Conservation (phyloP, 352 stramenopile genomes). For the Globisporangium megalacanthum region DNA sequence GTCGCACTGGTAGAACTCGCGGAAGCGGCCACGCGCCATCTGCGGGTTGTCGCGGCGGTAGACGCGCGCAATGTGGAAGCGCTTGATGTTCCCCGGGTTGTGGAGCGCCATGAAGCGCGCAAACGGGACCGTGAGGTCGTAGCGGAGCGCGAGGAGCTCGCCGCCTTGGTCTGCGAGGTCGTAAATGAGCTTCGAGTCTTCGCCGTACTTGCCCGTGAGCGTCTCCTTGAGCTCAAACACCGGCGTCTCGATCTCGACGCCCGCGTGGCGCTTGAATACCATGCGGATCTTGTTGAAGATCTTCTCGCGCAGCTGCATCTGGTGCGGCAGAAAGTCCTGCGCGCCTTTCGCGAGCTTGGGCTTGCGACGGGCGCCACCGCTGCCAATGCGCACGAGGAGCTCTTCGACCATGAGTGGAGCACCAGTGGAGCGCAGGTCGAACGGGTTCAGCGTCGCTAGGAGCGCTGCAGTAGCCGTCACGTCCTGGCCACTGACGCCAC, state of each 20-base stretch:
- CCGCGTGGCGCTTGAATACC: conserved; percentile 97
- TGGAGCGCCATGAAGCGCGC: conserved; percentile 97
- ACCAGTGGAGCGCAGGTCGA: conserved; percentile 49
- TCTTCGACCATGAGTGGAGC: conserved; percentile 54
- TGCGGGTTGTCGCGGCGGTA: conserved; percentile 96
- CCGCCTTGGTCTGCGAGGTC: conserved; percentile 98
- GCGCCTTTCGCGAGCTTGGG: conserved; percentile 90
- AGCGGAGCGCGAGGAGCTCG: conserved; percentile 92
- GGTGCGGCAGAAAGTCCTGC: conserved; percentile 93
- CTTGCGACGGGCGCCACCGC: conserved; percentile 69
- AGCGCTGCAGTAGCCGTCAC: conserved; percentile 11
- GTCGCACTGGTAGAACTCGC: conserved; percentile 99
- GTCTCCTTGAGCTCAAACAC: conserved; percentile 99
- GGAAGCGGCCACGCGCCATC: conserved; percentile 93
- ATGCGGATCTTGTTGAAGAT: conserved; percentile 97
- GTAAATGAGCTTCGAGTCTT: conserved; percentile 99
- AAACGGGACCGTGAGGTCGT: conserved; percentile 99
- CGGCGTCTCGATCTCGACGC: conserved; percentile 97
- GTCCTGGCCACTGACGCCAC: neutral
- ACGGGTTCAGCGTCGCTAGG: conserved; percentile 31
- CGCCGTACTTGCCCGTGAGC: conserved; percentile 98
- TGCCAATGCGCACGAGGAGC: conserved; percentile 55
- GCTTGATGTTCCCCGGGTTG: conserved; percentile 97
- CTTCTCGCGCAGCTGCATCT: conserved; percentile 96
- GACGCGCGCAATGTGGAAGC: conserved; percentile 97